A percentile compares a stretch with the other conserved stretches of the same genome.
Conservation (phyloP, 495 filamentous ascomycete species). For the Hypoxylon intermedium region DNA sequence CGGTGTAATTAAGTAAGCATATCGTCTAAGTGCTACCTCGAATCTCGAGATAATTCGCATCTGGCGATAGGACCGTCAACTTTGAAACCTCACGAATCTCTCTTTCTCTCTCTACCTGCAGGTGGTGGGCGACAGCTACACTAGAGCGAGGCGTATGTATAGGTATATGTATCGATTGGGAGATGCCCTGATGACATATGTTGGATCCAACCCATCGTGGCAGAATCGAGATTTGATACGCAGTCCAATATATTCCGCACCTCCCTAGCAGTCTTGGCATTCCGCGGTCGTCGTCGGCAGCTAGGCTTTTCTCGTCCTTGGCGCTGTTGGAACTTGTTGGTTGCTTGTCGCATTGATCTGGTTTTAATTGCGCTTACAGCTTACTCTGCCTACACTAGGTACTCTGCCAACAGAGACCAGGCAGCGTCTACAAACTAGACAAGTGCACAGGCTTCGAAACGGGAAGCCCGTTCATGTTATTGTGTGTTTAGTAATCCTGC, state of each 20-base stretch:
- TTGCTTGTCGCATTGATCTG: slow-evolving; percentile 16
- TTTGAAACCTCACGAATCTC: background rate
- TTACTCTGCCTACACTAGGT: slow-evolving; percentile 30
- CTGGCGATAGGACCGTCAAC: background rate
- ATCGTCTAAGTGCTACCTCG: background rate
- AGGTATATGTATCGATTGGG: background rate
- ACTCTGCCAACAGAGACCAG: slow-evolving; percentile 19
- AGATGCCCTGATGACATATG: background rate
- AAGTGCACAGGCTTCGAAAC: background rate
- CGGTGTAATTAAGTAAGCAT: background rate
- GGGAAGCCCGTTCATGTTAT: slow-evolving; percentile 27
- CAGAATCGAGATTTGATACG: slow-evolving; percentile 34
- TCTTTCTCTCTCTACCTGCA: no score
- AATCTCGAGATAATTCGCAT: background rate
- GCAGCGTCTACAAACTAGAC: slow-evolving; percentile 15
- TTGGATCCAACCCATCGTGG: slow-evolving; percentile 19
- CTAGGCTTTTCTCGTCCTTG: slow-evolving; percentile 20
- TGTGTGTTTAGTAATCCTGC: slow-evolving; percentile 38
- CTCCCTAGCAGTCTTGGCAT: slow-evolving; percentile 32
- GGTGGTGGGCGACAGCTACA: background rate
- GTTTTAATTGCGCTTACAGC: slow-evolving; percentile 32
- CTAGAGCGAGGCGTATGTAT: background rate
- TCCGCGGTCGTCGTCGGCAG: slow-evolving; percentile 31
- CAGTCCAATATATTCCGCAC: slow-evolving; percentile 38
- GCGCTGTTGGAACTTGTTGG: slow-evolving; percentile 3